These are phyloP conservation scores for Solanum virginianum DNA, from an alignment of 257 asterid genomes.

Conservation along the genomic window DNA sequence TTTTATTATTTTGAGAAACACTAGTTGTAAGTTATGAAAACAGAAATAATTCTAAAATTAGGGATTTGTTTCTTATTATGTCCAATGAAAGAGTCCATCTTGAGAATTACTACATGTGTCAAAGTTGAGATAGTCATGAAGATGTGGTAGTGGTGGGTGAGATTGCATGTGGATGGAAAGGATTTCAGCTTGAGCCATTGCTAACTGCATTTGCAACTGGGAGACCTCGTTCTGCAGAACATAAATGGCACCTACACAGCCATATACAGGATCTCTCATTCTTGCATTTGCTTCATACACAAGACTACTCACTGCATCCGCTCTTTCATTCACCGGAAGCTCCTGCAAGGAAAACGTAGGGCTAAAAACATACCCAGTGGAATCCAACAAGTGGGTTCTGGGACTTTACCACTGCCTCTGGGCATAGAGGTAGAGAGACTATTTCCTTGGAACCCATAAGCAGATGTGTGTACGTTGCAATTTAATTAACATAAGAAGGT, in stretches of 20 bases:
- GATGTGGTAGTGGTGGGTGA: not conserved
- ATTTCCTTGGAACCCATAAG: no score
- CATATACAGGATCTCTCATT: conserved; percentile 9
- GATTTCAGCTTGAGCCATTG: conserved; percentile 7
- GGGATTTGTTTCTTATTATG: not conserved
- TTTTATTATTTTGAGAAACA: not conserved
- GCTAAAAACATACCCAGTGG: no score
- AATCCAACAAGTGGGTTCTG: no score
- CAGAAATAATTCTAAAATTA: not conserved
- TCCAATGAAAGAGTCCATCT: conserved; percentile 26
- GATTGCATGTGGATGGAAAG: not conserved
- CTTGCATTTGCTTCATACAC: conserved; percentile 12
- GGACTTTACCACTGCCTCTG: no score
- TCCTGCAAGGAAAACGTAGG: not conserved
- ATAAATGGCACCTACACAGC: conserved; percentile 7
- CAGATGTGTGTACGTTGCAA: not conserved
- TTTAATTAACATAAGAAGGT: not conserved
- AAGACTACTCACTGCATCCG: conserved; percentile 10
- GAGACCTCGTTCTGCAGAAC: not conserved
- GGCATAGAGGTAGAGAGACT: no score
- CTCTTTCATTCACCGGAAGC: conserved; percentile 1
- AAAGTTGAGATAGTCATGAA: conserved; percentile 9
- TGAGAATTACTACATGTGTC: conserved; percentile 11
- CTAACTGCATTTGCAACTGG: not conserved
- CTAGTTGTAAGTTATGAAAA: not conserved